phyloP scores from a whole-genome alignment of 2,329 filamentous ascomycete genomes.

The Trichoderma oligosporum region DNA sequence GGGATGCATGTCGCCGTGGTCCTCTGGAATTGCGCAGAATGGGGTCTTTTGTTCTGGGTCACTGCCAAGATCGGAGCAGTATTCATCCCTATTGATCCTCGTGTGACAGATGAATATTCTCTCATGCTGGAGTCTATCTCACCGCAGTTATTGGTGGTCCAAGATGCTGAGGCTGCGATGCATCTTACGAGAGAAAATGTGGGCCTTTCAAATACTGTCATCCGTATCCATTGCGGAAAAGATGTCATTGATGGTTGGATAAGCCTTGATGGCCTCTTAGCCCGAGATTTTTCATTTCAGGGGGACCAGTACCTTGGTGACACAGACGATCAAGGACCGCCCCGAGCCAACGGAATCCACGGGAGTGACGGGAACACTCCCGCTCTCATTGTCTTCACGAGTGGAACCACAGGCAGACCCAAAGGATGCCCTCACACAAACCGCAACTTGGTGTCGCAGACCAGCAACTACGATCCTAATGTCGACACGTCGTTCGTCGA shows the following conservation, averaged over 20 bases:
- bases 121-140: constrained; percentile 25
- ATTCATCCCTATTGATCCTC: constrained; percentile 36
- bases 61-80: constrained; percentile 33
- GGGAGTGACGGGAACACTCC: constrained; percentile 23
- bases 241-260: constrained; percentile 24
- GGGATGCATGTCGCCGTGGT: constrained; percentile 33
- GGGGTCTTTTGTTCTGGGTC: constrained; percentile 38
- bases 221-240: constrained; percentile 27
- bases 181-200: constrained; percentile 19
- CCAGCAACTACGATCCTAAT: constrained; percentile 36
- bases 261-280: constrained; percentile 20
- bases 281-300: background rate
- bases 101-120: constrained; percentile 24
- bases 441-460: constrained; percentile 38
- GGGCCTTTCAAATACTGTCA: background rate
- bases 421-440: constrained; percentile 45
- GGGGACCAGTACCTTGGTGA: background rate
- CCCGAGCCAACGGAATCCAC: background rate
- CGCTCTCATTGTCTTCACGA: constrained; percentile 46
- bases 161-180: constrained; percentile 27
- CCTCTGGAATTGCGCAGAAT: constrained; percentile 39
- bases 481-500: constrained; percentile 28
- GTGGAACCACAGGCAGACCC: constrained; percentile 46
- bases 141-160: constrained; percentile 33
- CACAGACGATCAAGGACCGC: constrained; percentile 14